These are phyloP conservation scores for Musa schizocarpa DNA, from an alignment of 176 grass and related monocot species.

Conservation along the genomic window DNA sequence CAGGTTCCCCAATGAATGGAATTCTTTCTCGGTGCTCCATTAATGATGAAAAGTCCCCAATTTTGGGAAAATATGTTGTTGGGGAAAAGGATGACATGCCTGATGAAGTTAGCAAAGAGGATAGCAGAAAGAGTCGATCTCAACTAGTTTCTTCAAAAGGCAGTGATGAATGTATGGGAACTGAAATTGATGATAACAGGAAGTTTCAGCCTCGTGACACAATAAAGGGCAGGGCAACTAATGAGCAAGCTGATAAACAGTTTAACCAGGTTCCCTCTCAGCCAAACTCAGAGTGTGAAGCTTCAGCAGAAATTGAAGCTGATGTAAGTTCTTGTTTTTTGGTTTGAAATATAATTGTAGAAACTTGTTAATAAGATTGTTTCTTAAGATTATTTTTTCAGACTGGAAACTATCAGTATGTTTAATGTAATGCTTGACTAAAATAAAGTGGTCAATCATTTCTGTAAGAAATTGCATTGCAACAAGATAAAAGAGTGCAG, in stretches of 20 bases:
- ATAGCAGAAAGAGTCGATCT: constrained; percentile 1
- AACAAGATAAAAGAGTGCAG: too few relatives aligned
- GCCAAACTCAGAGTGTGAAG: constrained; percentile 27
- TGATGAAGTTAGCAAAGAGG: constrained; percentile 3
- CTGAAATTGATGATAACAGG: constrained; percentile 9
- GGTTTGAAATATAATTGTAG: background rate
- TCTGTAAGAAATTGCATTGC: too few relatives aligned
- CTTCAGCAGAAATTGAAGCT: constrained; percentile 29
- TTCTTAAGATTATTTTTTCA: background rate
- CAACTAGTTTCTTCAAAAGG: background rate
- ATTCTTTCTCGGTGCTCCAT: background rate
- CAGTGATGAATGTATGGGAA: constrained; percentile 9
- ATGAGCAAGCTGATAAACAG: constrained; percentile 22
- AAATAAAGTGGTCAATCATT: background rate
- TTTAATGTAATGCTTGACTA: background rate
- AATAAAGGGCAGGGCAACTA: constrained; percentile 18
- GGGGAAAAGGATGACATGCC: constrained; percentile 1
- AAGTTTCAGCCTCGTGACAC: constrained; percentile 12
- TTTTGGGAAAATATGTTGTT: constrained; percentile 1
- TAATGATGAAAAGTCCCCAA: constrained; percentile 4
- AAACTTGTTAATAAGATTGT: background rate
- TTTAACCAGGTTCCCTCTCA: constrained; percentile 4
- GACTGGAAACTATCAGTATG: background rate
- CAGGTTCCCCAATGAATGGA: background rate
- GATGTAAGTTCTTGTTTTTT: constrained; percentile 47